Evolutionary conservation across 106 monocot genomes (phyloP).

Genomic region (Dactylorhiza incarnata): DNA sequence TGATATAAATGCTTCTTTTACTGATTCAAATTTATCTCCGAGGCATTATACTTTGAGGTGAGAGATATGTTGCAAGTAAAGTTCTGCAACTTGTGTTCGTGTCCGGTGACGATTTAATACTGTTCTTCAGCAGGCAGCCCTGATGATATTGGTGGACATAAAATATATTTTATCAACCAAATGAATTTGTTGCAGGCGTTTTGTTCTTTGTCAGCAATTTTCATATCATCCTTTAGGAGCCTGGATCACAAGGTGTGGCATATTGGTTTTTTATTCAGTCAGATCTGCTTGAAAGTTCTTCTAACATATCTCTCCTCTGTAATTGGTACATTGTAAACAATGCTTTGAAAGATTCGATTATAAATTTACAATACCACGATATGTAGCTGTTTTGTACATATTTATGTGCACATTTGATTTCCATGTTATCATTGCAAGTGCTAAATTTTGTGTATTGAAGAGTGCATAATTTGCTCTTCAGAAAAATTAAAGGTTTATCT

Average conservation of each 20-base stretch:
- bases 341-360: constrained; percentile 17
- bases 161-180: constrained; percentile 14
- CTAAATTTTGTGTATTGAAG: constrained; percentile 33
- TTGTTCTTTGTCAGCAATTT: constrained; percentile 15
- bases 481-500: not conserved
- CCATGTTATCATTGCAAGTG: constrained; percentile 78
- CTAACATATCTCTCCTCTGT: constrained; percentile 16
- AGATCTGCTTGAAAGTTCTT: constrained; percentile 25
- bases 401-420: constrained; percentile 32
- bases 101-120: constrained; percentile 24
- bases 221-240: constrained; percentile 25
- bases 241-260: constrained; percentile 46
- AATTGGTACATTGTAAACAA: constrained; percentile 25
- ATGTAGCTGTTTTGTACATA: constrained; percentile 19
- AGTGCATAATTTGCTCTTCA: constrained; percentile 14
- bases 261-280: constrained; percentile 30
- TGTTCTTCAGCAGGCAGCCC: constrained; percentile 50
- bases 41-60: constrained; percentile 31
- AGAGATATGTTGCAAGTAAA: constrained; percentile 24
- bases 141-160: constrained; percentile 23
- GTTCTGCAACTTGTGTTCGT: constrained; percentile 23
- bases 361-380: constrained; percentile 12
- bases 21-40: not conserved
- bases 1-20: constrained; percentile 1
- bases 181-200: constrained; percentile 43